Evolutionary conservation across 371 early-diverging fungal genomes (phyloP).

Genomic region (Zancudomyces culisetae): DNA sequence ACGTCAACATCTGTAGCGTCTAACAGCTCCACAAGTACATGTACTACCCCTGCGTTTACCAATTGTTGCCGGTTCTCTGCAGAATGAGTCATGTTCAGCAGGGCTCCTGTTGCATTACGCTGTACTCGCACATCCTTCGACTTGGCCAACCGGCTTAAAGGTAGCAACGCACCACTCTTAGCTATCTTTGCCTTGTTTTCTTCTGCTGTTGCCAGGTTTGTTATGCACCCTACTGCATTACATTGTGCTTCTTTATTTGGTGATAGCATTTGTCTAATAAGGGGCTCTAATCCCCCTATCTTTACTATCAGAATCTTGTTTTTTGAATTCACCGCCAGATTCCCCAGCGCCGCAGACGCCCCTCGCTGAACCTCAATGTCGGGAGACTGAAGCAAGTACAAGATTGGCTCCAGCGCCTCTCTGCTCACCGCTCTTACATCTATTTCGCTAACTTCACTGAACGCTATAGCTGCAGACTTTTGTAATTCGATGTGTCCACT

Average conservation of each 20-base stretch:
- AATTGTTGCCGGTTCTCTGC: constrained; percentile 68
- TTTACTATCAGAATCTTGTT: constrained; percentile 73
- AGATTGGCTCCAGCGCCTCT: constrained; percentile 60
- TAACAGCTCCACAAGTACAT: constrained; percentile 59
- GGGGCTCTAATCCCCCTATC: constrained; percentile 67
- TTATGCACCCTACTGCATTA: constrained; percentile 92
- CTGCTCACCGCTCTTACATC: constrained; percentile 63
- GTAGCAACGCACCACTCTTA: constrained; percentile 57
- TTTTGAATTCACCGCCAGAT: constrained; percentile 65
- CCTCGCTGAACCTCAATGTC: constrained; percentile 78
- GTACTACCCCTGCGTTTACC: constrained; percentile 70
- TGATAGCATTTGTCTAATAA: constrained; percentile 75
- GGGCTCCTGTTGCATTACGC: constrained; percentile 81
- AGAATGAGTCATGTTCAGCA: constrained; percentile 87
- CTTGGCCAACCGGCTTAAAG: constrained; percentile 55
- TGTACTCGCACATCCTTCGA: constrained; percentile 76
- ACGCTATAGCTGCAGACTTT: constrained; percentile 74
- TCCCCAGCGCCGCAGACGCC: constrained; percentile 77
- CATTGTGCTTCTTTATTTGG: constrained; percentile 79
- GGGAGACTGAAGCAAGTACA: constrained; percentile 61
- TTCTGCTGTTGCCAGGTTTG: constrained; percentile 78
- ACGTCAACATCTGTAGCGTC: constrained; percentile 67
- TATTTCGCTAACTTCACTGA: constrained; percentile 78
- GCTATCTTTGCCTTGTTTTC: constrained; percentile 79
- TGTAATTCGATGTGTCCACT: constrained; percentile 72